Evolutionary conservation across 768 basidiomycete genomes (phyloP).

Genomic region (Lentinula lateritia): DNA sequence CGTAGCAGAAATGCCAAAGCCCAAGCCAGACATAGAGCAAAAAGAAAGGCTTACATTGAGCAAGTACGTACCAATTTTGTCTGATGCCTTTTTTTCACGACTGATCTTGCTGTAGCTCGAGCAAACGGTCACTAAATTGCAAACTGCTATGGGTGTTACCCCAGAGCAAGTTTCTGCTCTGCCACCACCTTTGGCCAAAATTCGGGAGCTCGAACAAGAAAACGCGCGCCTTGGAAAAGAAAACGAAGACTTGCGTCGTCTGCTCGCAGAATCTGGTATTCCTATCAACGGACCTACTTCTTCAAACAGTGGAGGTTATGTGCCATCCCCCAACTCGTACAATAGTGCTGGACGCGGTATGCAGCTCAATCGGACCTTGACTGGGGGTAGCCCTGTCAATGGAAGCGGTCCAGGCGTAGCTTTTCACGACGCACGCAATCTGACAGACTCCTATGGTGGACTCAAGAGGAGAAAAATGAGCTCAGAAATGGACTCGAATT

Average conservation of each 20-base stretch:
- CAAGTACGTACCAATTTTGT: constrained; percentile 41
- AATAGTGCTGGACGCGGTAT: constrained; percentile 18
- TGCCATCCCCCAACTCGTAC: neutral
- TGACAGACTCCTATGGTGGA: constrained; percentile 46
- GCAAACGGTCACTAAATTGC: constrained; percentile 80
- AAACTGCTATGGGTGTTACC: constrained; percentile 65
- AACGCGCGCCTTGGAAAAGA: constrained; percentile 65
- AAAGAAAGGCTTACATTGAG: constrained; percentile 90
- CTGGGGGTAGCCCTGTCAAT: constrained; percentile 14
- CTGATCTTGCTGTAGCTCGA: constrained; percentile 51
- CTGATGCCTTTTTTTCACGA: constrained; percentile 10
- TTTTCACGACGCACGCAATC: constrained; percentile 41
- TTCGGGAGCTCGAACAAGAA: constrained; percentile 81
- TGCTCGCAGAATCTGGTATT: constrained; percentile 44
- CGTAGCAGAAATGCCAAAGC: constrained; percentile 85
- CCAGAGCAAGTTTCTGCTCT: constrained; percentile 72
- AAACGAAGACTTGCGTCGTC: constrained; percentile 67
- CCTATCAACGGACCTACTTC: neutral
- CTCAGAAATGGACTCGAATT: constrained; percentile 44
- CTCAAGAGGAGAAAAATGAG: constrained; percentile 52
- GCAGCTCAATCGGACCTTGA: constrained; percentile 38
- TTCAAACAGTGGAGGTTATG: neutral
- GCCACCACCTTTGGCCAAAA: constrained; percentile 67
- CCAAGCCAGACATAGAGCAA: constrained; percentile 86
- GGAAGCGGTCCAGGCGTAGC: constrained; percentile 25